Conservation (phyloP, 192 early-diverging fungal genomes). For the Backusella tuberculispora region DNA sequence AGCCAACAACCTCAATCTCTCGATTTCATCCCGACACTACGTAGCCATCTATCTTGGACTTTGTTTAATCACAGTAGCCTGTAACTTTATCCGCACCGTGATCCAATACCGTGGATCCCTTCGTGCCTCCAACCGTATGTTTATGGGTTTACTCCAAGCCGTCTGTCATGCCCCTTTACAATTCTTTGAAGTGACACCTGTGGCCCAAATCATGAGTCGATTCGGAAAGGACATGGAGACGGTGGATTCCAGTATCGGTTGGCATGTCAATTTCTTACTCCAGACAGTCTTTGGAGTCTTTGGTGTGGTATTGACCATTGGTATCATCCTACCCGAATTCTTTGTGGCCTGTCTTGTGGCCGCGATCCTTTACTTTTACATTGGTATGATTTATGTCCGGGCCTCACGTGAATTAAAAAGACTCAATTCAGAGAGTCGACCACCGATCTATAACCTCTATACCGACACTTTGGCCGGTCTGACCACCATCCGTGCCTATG, state of each 20-base stretch:
- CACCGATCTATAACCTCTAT: slow-evolving; percentile 71
- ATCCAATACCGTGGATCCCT: slow-evolving; percentile 56
- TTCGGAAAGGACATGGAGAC: slow-evolving; percentile 84
- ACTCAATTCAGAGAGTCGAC: slow-evolving; percentile 72
- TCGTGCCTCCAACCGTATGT: slow-evolving; percentile 57
- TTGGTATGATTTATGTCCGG: slow-evolving; percentile 33
- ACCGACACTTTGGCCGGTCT: slow-evolving; percentile 64
- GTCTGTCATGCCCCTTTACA: slow-evolving; percentile 69
- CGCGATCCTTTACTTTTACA: slow-evolving; percentile 30
- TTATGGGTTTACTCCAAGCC: slow-evolving; percentile 54
- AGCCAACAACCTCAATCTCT: not conserved
- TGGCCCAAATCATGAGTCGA: slow-evolving; percentile 81
- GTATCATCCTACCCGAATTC: slow-evolving; percentile 52
- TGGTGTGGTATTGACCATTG: slow-evolving; percentile 51
- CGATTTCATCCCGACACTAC: slow-evolving; percentile 1
- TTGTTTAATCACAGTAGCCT: slow-evolving; percentile 45
- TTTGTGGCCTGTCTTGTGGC: slow-evolving; percentile 28
- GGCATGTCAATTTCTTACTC: slow-evolving; percentile 46
- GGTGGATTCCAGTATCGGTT: slow-evolving; percentile 58
- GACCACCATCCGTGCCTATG: slow-evolving; percentile 81
- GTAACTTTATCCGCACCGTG: slow-evolving; percentile 52
- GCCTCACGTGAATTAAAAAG: slow-evolving; percentile 76
- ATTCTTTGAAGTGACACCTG: slow-evolving; percentile 82
- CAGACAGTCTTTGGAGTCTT: slow-evolving; percentile 45
- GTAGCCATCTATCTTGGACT: slow-evolving; percentile 30